Conservation (phyloP, 75 land plant species). For the Selaginella moellendorffii region DNA sequence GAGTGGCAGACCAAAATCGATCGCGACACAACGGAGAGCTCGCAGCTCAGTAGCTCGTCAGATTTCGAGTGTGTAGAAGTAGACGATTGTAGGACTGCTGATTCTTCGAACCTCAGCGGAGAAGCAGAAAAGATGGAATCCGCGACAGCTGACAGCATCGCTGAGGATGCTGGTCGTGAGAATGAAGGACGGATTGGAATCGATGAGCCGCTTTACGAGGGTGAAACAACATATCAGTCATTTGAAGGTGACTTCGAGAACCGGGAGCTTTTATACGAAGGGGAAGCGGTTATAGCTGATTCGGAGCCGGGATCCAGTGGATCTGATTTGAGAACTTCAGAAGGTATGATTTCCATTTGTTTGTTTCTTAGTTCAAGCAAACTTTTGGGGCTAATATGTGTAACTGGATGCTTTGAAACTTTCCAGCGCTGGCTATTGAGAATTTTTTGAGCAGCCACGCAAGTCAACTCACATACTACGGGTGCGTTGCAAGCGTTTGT, state of each 20-base stretch:
- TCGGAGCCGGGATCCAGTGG: too few relatives aligned
- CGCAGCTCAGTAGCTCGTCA: neutral
- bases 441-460: slow-evolving; percentile 66
- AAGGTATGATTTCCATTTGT: too few relatives aligned
- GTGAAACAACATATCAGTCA: neutral
- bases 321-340: too few relatives aligned
- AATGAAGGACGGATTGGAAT: neutral
- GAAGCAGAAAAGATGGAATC: neutral
- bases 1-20: too few relatives aligned
- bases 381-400: too few relatives aligned
- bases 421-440: slow-evolving; percentile 47
- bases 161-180: neutral
- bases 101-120: neutral
- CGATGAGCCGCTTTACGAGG: slow-evolving; percentile 4
- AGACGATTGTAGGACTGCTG: neutral
- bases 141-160: neutral
- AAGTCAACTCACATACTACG: slow-evolving; percentile 77
- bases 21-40: too few relatives aligned
- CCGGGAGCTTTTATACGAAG: slow-evolving; percentile 86
- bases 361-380: too few relatives aligned
- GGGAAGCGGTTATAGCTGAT: slow-evolving; percentile 58
- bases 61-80: neutral
- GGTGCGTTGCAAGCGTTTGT: slow-evolving; percentile 30
- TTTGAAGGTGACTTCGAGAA: slow-evolving; percentile 23
- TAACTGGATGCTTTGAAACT: neutral